Conservation (phyloP, 1,284 basidiomycete genomes). For the Coriolopsis trogii region DNA sequence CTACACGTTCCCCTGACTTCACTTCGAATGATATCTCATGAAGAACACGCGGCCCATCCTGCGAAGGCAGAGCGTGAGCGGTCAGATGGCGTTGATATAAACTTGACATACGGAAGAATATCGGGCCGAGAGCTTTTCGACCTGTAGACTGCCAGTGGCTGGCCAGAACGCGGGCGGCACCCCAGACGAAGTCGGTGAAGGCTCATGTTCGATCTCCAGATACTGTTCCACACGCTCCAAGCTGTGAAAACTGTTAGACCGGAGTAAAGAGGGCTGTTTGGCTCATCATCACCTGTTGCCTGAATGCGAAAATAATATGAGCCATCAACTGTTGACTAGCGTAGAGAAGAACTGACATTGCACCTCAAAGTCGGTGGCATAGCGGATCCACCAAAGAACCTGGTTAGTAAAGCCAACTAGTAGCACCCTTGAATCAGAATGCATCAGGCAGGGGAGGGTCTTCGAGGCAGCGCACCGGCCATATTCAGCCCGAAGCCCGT, state of each 20-base stretch:
- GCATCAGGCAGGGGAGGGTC: neutral
- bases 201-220: conserved; percentile 72
- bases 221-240: conserved; percentile 59
- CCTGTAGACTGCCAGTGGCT: conserved; percentile 62
- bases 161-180: conserved; percentile 80
- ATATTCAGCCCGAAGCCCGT: conserved; percentile 49
- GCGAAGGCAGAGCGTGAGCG: neutral
- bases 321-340: neutral
- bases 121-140: conserved; percentile 58
- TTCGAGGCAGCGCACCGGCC: conserved; percentile 35
- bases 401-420: neutral
- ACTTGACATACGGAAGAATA: conserved; percentile 42
- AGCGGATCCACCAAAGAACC: conserved; percentile 38
- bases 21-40: conserved; percentile 48
- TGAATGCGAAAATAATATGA: neutral
- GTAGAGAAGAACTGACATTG: conserved; percentile 38
- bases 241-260: conserved; percentile 44
- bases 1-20: conserved; percentile 51
- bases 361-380: conserved; percentile 62
- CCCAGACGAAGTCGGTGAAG: conserved; percentile 46
- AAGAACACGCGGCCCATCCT: conserved; percentile 45
- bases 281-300: neutral
- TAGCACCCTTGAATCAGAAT: conserved; percentile 44
- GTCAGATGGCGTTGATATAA: neutral
- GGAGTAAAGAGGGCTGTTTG: conserved; percentile 52